Conservation (phyloP, 2,329 filamentous ascomycete species). For the Davidsoniella eucalypti region DNA sequence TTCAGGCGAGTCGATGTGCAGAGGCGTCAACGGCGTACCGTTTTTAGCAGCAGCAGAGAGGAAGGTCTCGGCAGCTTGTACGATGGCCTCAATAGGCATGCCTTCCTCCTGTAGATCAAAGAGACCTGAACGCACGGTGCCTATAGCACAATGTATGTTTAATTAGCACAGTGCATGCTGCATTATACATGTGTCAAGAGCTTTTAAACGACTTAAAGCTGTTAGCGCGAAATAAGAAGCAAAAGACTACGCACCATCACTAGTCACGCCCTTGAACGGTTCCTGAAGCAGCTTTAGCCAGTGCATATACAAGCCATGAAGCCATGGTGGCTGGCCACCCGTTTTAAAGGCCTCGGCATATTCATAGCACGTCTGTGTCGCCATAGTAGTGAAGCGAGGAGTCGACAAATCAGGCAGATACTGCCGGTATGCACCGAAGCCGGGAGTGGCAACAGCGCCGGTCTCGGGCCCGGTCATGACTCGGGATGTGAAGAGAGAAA, state of each 20-base stretch:
- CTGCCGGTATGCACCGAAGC: constrained; percentile 12
- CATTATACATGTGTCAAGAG: not conserved
- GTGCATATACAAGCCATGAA: constrained; percentile 42
- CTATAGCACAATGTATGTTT: constrained; percentile 18
- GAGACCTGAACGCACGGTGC: constrained; percentile 33
- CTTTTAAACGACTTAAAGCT: no score
- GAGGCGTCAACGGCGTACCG: constrained; percentile 19
- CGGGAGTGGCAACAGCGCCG: not conserved
- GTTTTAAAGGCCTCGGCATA: constrained; percentile 46
- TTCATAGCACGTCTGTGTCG: constrained; percentile 42
- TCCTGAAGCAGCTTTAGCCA: constrained; percentile 44
- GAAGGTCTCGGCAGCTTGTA: constrained; percentile 30
- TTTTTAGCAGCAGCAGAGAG: constrained; percentile 25
- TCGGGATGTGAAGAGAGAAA: not conserved
- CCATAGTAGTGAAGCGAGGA: constrained; percentile 46
- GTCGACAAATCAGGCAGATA: constrained; percentile 41
- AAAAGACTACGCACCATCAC: constrained; percentile 33
- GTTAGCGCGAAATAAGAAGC: no score
- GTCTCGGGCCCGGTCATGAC: not conserved
- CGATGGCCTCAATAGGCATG: constrained; percentile 41
- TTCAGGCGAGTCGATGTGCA: constrained; percentile 52
- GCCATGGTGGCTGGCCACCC: constrained; percentile 45
- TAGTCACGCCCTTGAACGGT: constrained; percentile 55
- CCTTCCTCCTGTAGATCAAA: constrained; percentile 48
- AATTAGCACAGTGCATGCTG: not conserved